These are phyloP conservation scores for Alopecurus myosuroides DNA, from an alignment of 176 grass and related monocot genomes.

Conservation along the genomic window DNA sequence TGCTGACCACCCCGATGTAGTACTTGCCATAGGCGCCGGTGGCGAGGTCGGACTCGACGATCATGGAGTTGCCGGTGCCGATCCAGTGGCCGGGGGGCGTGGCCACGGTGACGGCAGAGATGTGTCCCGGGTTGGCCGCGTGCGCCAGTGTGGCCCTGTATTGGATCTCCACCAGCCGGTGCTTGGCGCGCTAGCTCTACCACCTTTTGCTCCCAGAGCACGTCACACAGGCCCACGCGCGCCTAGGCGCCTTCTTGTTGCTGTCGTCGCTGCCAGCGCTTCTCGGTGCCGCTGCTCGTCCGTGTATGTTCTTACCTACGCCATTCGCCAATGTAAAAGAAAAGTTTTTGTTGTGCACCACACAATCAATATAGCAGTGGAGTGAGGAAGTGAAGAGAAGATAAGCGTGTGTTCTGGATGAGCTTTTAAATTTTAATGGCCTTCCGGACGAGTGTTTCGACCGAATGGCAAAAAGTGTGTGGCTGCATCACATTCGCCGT, in stretches of 20 bases:
- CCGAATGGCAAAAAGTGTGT: slow-evolving; percentile 2
- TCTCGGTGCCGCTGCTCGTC: background rate
- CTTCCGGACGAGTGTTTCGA: background rate
- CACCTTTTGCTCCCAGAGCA: slow-evolving; percentile 56
- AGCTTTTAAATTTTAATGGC: slow-evolving; percentile 3
- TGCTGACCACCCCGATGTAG: slow-evolving; percentile 88
- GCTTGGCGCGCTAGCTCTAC: slow-evolving; percentile 53
- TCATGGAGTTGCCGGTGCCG: slow-evolving; percentile 77
- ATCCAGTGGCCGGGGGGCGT: slow-evolving; percentile 85
- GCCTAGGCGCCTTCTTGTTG: slow-evolving; percentile 55
- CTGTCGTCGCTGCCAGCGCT: background rate
- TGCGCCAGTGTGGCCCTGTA: slow-evolving; percentile 71
- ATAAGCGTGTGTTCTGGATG: background rate
- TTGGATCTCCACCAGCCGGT: slow-evolving; percentile 77
- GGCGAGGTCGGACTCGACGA: slow-evolving; percentile 75
- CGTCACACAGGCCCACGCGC: too few species aligned
- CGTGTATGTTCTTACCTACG: slow-evolving; percentile 7
- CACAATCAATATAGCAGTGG: too few species aligned
- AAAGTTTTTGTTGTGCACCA: too few species aligned
- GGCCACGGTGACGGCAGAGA: slow-evolving; percentile 62
- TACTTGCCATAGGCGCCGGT: slow-evolving; percentile 82
- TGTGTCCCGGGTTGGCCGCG: slow-evolving; percentile 54
- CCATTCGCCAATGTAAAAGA: background rate
- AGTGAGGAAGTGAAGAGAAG: background rate
- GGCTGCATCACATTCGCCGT: background rate